Base-by-base conservation (phyloP, 148 eudicot genomes). In the Dysphania ambrosioides region DNA sequence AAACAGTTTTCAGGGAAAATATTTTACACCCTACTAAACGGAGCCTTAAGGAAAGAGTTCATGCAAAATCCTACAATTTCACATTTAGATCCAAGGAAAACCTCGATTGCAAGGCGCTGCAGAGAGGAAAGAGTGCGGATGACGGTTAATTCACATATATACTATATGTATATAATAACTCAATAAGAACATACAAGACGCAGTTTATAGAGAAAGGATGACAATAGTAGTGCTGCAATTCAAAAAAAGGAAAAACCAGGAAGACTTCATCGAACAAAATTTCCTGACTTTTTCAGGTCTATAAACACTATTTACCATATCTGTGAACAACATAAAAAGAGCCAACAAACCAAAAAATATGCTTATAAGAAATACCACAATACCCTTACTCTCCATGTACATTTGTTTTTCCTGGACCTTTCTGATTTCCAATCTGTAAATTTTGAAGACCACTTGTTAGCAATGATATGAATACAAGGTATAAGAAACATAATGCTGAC, bases 381-480 rank as follows among this genome's bases (percentile, higher is more conserved):
- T 82, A 40, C 99, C 99, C 79, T 89, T 92, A 53, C 87, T 92
- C 86, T 96, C 99, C 97, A 92, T 85, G 80, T 92, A 86, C 78
- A 80, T 36, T 75, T 96, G 99, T 30, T 78, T 87, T 78, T 75
- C 85, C 66, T 68, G 79, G 57, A 96, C 94, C 80, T 79, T 88
- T 71, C 80, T 84, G 8, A 96, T 87, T 82, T 92, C 90, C 68
- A 56, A 84, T 76, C 99, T 96, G 97, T 87, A 85, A 66, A 41
- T 30, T 8, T 16, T 47, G 9, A 16, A 79, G 27, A 32, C n/a
- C 63, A 34, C 4, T 8, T 40, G 27, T 73, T 24, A 77, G 77
- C 66, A 57, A 23, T 30, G 12, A 38, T 9, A 56, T 4, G 13
- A 29, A 41, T 26, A 6, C 18, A 30, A 71, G 32, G 16, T 35